Percentiles rank a stretch among this genome's conserved stretches.
Conservation (phyloP, 306 rosid genomes). For the barrel medic (Medicago truncatula) region DNA sequence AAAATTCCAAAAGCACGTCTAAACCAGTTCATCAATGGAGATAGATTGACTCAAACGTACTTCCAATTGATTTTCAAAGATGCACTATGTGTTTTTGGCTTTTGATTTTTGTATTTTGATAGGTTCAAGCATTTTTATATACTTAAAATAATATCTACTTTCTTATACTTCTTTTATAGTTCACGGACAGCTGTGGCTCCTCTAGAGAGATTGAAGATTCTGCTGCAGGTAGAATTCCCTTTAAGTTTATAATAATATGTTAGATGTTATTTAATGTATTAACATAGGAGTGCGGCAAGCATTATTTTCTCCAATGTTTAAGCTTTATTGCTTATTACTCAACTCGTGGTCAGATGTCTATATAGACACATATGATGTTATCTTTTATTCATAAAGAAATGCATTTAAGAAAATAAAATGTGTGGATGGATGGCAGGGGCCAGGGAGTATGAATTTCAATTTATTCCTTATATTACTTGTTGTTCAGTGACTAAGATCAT, state of each 20-base stretch:
- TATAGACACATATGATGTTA: slow-evolving; percentile 16
- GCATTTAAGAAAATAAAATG: too few relatives aligned
- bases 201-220: slow-evolving; percentile 68
- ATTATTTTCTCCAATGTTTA: slow-evolving; percentile 10
- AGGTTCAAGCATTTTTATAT: not conserved
- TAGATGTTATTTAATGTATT: not conserved
- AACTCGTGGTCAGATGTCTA: not conserved
- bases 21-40: not conserved
- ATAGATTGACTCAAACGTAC: not conserved
- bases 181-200: slow-evolving; percentile 77
- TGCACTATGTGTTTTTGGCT: not conserved
- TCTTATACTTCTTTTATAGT: not conserved
- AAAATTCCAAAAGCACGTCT: not conserved
- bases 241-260: not conserved
- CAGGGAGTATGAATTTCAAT: not conserved
- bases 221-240: slow-evolving; percentile 55
- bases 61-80: not conserved
- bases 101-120: not conserved
- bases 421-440: not conserved
- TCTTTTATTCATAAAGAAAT: not conserved
- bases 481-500: slow-evolving; percentile 36
- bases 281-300: not conserved
- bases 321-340: not conserved
- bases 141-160: too few relatives aligned
- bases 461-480: not conserved